Base-by-base conservation (phyloP, 345 rosid species). In the Iberis pinnata region DNA sequence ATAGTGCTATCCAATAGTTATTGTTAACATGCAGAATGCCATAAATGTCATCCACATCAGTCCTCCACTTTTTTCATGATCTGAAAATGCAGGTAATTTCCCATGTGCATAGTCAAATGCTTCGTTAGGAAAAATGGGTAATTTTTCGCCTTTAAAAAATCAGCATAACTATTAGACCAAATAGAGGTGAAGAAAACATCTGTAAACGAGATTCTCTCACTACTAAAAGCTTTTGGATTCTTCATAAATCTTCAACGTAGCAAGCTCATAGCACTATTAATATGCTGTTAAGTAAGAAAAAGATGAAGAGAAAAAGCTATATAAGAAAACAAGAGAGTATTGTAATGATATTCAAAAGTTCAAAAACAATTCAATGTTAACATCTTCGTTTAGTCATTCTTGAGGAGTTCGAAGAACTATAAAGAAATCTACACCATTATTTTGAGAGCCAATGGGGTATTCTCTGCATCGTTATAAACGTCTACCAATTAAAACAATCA, bases 351-450 rank as follows among this genome's bases (percentile, higher is more conserved):
- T n/a, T n/a, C n/a, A n/a, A n/a, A n/a, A n/a, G n/a, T n/a, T n/a
- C n/a, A n/a, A n/a, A n/a, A n/a, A n/a, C n/a, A n/a, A n/a, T n/a
- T n/a, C n/a, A n/a, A n/a, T 13, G 25, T 4, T 25, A 26, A 53
- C 57, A 20, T 51, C 43, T 18, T 35, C n/a, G 5, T 4, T 35
- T n/a, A 51, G 56, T 42, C 56, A 51, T 1, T 35, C n/a, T n/a
- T 51, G 43, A 51, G 56, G 43, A 19, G 43, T 51, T 4, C 56
- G n/a, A 0, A 51, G 27, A 35, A 17, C 8, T 17, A 11, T 49
- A 18, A 17, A 49, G 5, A 49, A 49, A 0, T 12, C 26, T 17
- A 49, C 56, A 50, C 12, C 43, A 15, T 16, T 39, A 5, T 39
- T 15, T 39, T 39, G 43, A 0, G 43, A 39, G 12, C 43, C 43